A percentile compares a stretch with the other conserved stretches of the same genome.
These are phyloP conservation scores for Chrysopogon serrulatus DNA, from an alignment of 176 grass and related monocot genomes.

Conservation along the genomic window DNA sequence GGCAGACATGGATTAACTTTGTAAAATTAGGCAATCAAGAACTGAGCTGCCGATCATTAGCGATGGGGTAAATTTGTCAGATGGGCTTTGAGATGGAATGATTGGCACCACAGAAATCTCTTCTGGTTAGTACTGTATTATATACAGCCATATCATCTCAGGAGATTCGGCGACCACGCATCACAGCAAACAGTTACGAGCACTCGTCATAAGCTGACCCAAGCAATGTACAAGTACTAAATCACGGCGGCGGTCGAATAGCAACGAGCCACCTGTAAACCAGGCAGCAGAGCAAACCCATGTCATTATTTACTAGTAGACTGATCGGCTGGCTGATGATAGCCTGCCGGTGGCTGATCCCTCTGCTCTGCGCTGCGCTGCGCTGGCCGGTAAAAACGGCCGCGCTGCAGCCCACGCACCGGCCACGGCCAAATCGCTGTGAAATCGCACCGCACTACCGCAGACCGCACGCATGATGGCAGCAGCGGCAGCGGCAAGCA, in stretches of 20 bases:
- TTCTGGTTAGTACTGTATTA: background rate
- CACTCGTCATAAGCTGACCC: background rate
- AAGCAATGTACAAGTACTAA: background rate
- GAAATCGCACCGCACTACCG: background rate
- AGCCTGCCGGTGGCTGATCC: background rate
- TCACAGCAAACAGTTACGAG: background rate
- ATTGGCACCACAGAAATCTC: background rate
- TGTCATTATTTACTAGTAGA: background rate
- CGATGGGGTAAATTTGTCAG: background rate
- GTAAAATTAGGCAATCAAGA: background rate
- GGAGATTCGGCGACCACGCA: background rate
- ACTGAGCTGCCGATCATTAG: background rate
- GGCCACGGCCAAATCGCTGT: background rate
- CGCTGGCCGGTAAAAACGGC: background rate
- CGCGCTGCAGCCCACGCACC: background rate
- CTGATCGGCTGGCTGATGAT: background rate
- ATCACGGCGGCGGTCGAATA: background rate
- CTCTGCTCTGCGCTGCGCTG: background rate
- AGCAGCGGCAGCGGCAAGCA: background rate
- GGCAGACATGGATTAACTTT: background rate
- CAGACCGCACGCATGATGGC: conserved; percentile 15
- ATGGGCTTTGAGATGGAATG: background rate
- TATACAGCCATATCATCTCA: background rate
- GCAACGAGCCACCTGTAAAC: conserved; percentile 9
- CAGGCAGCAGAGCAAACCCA: background rate